Base-by-base conservation (phyloP, 1,284 basidiomycete species). In the Xerocomus minutiporus region DNA sequence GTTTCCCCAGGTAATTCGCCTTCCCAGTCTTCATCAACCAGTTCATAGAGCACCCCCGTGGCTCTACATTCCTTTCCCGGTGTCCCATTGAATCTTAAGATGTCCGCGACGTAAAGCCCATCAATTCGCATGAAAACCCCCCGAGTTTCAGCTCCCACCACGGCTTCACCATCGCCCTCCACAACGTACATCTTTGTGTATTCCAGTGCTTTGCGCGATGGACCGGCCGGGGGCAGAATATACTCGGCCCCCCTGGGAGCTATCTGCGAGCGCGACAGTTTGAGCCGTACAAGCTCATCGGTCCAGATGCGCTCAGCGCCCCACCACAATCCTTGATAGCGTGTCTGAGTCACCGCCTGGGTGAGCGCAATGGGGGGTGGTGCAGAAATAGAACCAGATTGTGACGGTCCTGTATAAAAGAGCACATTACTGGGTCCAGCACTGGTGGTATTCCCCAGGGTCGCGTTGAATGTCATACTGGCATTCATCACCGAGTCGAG, bases 291-390 rank as follows among this genome's bases (percentile, higher is more conserved):
- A 50, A 93, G 78, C 58, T 94, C 91, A 54, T 88, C 88, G 8
- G 79, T 73, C 91, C 91, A 94, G 51, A 94, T 86, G n/a, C 89
- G 80, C 65, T 94, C 92, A 0, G 85, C 80, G 8, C 91, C 92
- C 84, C 87, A 90, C 89, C 89, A 94, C 12, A 93, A 63, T 1
- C 91, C 91, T 66, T 93, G 88, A 66, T 80, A 89, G 36, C 81
- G 76, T 35, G 69, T 76, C 60, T 86, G 83, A 0, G 67, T 71
- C 26, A 77, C 61, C 4, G 61, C 70, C 50, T 72, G 69, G 6
- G 60, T 57, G 28, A 66, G 60, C 46, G 64, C 56, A 28, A 66
- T 55, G n/a, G 62, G 64, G 5, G 54, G 42, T 17, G 57, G 56
- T 47, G 56, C 53, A 1, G 57, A 56, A 41, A 54, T 39, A 15